These are phyloP conservation scores for Aureobasidium sp. DNA, from an alignment of 2,329 filamentous ascomycete genomes.

Conservation along the genomic window DNA sequence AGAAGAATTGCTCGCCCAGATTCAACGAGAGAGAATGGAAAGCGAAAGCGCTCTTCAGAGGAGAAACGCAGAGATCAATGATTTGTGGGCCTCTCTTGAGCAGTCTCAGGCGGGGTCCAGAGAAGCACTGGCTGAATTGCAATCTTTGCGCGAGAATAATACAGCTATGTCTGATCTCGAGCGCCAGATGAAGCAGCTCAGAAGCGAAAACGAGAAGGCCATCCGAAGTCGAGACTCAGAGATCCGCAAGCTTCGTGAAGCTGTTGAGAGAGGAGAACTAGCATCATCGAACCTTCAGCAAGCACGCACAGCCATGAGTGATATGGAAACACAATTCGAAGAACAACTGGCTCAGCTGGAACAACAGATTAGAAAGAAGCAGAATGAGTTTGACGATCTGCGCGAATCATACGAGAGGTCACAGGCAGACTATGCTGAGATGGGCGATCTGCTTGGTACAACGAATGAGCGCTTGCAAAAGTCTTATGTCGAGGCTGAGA, in stretches of 20 bases:
- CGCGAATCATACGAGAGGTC: not conserved
- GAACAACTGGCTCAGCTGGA: not conserved
- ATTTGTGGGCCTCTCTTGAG: slow-evolving; percentile 10
- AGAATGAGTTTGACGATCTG: not conserved
- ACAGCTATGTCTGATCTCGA: slow-evolving; percentile 5
- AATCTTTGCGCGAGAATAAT: slow-evolving; percentile 3
- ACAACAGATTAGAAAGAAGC: not conserved
- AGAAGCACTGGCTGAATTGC: slow-evolving; percentile 7
- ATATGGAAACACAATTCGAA: slow-evolving; percentile 6
- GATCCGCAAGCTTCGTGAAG: slow-evolving; percentile 8
- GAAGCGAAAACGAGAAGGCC: slow-evolving; percentile 7
- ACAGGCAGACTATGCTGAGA: slow-evolving; percentile 1
- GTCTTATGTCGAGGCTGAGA: not conserved
- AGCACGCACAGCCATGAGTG: not conserved
- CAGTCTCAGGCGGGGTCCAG: slow-evolving; percentile 12
- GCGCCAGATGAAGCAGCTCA: slow-evolving; percentile 4
- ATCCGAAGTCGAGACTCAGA: slow-evolving; percentile 4
- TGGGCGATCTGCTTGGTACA: not conserved
- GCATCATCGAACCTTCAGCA: not conserved
- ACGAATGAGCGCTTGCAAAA: slow-evolving; percentile 4
- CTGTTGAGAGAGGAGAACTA: slow-evolving; percentile 1
- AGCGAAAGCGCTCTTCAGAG: not conserved
- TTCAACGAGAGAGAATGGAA: not conserved
- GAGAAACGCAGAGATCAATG: slow-evolving; percentile 11
- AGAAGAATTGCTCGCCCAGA: slow-evolving; percentile 7